These are phyloP conservation scores for Didymella pomorum DNA, from an alignment of 2,329 filamentous ascomycete genomes.

Conservation along the genomic window DNA sequence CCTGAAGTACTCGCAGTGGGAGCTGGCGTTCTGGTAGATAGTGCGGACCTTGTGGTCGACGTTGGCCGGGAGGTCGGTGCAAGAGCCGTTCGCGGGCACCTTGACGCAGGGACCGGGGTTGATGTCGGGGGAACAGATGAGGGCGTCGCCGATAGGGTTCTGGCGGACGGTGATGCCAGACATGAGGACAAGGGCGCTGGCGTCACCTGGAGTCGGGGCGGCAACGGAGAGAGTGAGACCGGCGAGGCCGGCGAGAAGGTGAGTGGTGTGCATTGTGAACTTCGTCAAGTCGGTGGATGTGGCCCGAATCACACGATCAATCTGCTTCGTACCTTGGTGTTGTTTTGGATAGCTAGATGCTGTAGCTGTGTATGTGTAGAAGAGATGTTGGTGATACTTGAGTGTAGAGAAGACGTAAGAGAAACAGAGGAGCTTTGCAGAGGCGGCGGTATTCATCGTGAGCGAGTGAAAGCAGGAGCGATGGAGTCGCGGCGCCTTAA, in stretches of 20 bases:
- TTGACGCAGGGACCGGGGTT: neutral
- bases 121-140: constrained; percentile 1
- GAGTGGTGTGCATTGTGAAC: constrained; percentile 1
- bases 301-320: neutral
- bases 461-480: neutral
- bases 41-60: constrained; percentile 1
- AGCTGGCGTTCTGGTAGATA: constrained; percentile 1
- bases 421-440: neutral
- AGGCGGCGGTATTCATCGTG: neutral
- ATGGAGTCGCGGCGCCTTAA: neutral
- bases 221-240: neutral
- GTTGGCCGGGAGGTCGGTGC: neutral
- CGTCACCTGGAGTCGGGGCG: neutral
- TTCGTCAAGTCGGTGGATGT: too few species aligned
- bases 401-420: neutral
- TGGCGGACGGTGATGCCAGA: neutral
- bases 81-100: neutral
- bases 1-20: neutral
- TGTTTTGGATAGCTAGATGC: neutral
- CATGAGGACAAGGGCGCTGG: neutral
- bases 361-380: neutral
- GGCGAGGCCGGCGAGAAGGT: constrained; percentile 1
- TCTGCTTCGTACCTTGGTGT: neutral
- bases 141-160: neutral
- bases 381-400: neutral